Conservation (phyloP, 2,329 filamentous ascomycete genomes). For the Spiromastix sp. region DNA sequence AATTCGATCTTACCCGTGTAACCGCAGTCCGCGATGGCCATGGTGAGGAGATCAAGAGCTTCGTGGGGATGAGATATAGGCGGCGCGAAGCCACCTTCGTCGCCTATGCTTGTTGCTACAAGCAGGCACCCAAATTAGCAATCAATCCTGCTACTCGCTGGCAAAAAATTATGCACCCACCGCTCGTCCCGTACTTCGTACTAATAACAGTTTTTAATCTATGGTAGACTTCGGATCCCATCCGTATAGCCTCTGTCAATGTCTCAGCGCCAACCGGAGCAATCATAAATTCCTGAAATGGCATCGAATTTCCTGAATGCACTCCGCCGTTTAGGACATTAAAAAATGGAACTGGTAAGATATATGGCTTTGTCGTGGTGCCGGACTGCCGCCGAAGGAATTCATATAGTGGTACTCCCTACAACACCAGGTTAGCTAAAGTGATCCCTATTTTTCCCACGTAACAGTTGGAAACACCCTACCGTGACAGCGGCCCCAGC, state of each 20-base stretch:
- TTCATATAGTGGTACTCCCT: constrained; percentile 46
- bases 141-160: no score
- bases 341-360: constrained; percentile 48
- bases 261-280: constrained; percentile 15
- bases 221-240: constrained; percentile 25
- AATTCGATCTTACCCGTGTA: constrained; percentile 27
- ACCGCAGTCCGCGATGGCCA: constrained; percentile 18
- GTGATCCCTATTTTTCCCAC: not conserved
- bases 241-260: constrained; percentile 18
- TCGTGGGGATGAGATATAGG: constrained; percentile 25
- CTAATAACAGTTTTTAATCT: constrained; percentile 21
- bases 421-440: constrained; percentile 3
- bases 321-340: constrained; percentile 47
- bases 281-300: constrained; percentile 39
- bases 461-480: not conserved
- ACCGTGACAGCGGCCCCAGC: constrained; percentile 45
- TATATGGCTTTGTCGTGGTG: constrained; percentile 43
- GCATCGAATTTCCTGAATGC: constrained; percentile 33
- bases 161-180: constrained; percentile 8
- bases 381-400: constrained; percentile 46
- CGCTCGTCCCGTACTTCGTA: constrained; percentile 19
- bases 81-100: constrained; percentile 29
- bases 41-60: constrained; percentile 23
- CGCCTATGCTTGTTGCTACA: constrained; percentile 23
- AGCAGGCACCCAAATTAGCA: no score